phyloP scores from a whole-genome alignment of 192 early-diverging fungal species.

The Kickxella alabastrina region DNA sequence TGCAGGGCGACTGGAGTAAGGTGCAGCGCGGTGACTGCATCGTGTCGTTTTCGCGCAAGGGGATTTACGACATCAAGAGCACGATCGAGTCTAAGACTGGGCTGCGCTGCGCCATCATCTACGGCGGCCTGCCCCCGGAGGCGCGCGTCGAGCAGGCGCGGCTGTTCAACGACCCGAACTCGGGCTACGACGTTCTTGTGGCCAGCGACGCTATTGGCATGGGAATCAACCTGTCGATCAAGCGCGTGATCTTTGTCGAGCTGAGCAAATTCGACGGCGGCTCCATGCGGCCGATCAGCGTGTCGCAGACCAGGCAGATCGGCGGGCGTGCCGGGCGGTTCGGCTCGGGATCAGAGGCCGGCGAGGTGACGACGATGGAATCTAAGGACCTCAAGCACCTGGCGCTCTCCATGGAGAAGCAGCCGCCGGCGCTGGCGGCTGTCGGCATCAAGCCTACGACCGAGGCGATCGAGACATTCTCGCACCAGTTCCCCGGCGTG shows the following conservation, averaged over 20 bases:
- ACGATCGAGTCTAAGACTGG: conserved; percentile 71
- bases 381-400: conserved; percentile 14
- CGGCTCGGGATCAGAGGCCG: conserved; percentile 60
- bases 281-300: conserved; percentile 46
- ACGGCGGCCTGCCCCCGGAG: conserved; percentile 93
- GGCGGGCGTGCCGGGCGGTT: conserved; percentile 89
- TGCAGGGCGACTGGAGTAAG: conserved; percentile 56
- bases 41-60: conserved; percentile 79
- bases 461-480: conserved; percentile 76
- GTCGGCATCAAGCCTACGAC: conserved; percentile 73
- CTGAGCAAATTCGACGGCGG: conserved; percentile 80
- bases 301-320: conserved; percentile 90
- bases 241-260: conserved; percentile 79
- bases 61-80: conserved; percentile 76
- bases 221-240: conserved; percentile 95
- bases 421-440: conserved; percentile 33
- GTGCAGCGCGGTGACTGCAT: conserved; percentile 81
- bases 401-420: conserved; percentile 12
- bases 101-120: conserved; percentile 83
- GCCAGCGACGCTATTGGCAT: conserved; percentile 97
- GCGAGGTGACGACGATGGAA: conserved; percentile 65
- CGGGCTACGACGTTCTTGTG: conserved; percentile 78
- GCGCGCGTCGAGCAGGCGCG: conserved; percentile 82
- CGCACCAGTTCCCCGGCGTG: conserved; percentile 61
- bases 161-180: conserved; percentile 81